Evolutionary conservation across 108 stramenopile genomes (phyloP).

Genomic region (Skeletonema grethae): DNA sequence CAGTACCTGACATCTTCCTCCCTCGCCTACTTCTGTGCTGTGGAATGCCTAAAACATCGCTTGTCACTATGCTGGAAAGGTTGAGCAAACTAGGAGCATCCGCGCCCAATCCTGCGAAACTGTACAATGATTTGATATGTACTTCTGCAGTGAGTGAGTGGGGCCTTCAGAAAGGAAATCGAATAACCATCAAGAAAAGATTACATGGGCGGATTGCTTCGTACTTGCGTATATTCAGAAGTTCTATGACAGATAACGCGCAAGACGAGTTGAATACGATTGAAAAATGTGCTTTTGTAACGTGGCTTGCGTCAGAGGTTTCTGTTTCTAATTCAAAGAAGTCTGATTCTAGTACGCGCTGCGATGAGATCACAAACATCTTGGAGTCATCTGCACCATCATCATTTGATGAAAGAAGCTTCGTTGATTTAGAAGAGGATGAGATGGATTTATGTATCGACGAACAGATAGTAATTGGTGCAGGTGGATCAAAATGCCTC

Average conservation of each 20-base stretch:
- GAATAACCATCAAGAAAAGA: slow-evolving; percentile 49
- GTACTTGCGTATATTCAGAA: slow-evolving; percentile 47
- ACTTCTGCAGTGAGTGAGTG: slow-evolving; percentile 69
- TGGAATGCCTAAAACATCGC: slow-evolving; percentile 62
- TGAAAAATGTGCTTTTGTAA: slow-evolving; percentile 33
- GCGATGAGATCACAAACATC: background rate
- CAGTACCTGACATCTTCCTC: slow-evolving; percentile 64
- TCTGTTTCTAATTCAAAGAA: background rate
- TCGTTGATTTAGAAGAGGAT: background rate
- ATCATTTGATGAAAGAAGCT: background rate
- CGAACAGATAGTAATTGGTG: background rate
- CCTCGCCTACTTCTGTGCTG: slow-evolving; percentile 80
- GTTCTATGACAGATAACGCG: slow-evolving; percentile 5
- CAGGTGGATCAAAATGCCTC: background rate
- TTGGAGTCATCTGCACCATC: background rate
- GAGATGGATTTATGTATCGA: background rate
- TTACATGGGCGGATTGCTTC: slow-evolving; percentile 68
- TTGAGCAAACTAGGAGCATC: slow-evolving; percentile 60
- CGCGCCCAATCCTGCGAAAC: slow-evolving; percentile 38
- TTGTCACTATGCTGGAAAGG: slow-evolving; percentile 68
- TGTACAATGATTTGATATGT: slow-evolving; percentile 52
- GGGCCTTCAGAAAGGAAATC: slow-evolving; percentile 62
- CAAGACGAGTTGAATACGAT: slow-evolving; percentile 25
- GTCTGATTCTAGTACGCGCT: background rate
- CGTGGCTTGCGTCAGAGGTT: slow-evolving; percentile 46